Percentiles rank a stretch among this genome's conserved stretches.
Evolutionary conservation across 768 basidiomycete species (phyloP).

Genomic region (Pulveroboletus frians): DNA sequence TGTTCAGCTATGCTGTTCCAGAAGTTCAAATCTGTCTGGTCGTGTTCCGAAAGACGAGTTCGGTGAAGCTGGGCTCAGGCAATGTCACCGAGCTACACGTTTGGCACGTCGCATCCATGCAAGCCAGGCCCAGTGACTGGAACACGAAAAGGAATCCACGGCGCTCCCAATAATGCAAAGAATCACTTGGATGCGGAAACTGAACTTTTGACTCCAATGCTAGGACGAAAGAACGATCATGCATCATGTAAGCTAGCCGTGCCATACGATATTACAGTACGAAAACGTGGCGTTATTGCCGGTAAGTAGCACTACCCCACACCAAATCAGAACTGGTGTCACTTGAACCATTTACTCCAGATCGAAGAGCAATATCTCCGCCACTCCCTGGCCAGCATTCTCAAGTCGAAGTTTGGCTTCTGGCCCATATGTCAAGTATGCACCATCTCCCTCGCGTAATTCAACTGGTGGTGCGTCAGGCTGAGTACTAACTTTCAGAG

Average conservation of each 20-base stretch:
- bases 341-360: slow-evolving; percentile 39
- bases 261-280: not conserved
- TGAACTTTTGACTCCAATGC: slow-evolving; percentile 3
- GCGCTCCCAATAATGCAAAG: not conserved
- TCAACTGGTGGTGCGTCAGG: slow-evolving; percentile 40
- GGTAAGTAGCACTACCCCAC: not conserved
- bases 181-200: not conserved
- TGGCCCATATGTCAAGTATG: slow-evolving; percentile 55
- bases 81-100: not conserved
- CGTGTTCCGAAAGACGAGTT: not conserved
- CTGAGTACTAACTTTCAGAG: slow-evolving; percentile 46
- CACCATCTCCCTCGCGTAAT: slow-evolving; percentile 83
- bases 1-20: too few species aligned
- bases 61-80: not conserved
- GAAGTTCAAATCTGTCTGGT: too few species aligned
- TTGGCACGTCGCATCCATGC: not conserved
- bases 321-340: not conserved
- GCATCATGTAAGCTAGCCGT: not conserved
- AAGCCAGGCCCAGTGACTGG: not conserved
- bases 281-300: not conserved
- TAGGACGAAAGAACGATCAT: slow-evolving; percentile 6
- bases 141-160: not conserved
- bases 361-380: slow-evolving; percentile 81
- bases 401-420: slow-evolving; percentile 37
- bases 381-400: slow-evolving; percentile 61